A percentile compares a stretch with the other conserved stretches of the same genome.
These are phyloP conservation scores for Candida mattraensis DNA, from an alignment of 805 yeast genomes.

Conservation along the genomic window DNA sequence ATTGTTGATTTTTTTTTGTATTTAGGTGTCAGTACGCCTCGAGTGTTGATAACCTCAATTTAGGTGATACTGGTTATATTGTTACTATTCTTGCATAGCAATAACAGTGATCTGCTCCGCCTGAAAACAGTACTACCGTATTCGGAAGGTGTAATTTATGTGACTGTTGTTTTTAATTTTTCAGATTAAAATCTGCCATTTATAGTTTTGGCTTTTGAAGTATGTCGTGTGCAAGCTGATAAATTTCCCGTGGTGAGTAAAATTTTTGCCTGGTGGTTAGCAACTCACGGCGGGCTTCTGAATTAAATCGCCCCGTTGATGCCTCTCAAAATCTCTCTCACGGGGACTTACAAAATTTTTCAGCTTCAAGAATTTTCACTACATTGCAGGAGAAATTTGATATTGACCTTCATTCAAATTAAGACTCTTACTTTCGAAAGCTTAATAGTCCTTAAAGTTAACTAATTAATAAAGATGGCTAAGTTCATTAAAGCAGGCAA, in stretches of 20 bases:
- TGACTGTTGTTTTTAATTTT: slow-evolving; percentile 25
- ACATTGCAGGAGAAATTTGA: slow-evolving; percentile 8
- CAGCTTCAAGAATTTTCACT: slow-evolving; percentile 15
- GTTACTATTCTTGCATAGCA: no score
- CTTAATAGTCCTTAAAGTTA: no score
- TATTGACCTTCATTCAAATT: slow-evolving; percentile 6
- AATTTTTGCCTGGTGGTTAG: slow-evolving; percentile 9
- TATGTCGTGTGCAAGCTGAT: slow-evolving; percentile 6
- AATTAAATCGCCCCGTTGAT: not conserved
- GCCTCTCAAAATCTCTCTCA: not conserved
- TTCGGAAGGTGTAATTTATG: slow-evolving; percentile 6
- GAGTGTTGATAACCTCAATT: not conserved
- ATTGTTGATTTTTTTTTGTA: slow-evolving; percentile 1
- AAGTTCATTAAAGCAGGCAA: slow-evolving; percentile 99
- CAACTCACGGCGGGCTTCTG: not conserved
- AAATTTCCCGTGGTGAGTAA: slow-evolving; percentile 1
- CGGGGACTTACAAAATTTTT: slow-evolving; percentile 16
- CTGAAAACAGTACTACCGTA: not conserved
- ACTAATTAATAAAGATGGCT: slow-evolving; percentile 79
- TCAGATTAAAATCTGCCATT: no score
- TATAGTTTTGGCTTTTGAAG: no score
- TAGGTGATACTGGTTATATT: not conserved
- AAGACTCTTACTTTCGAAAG: not conserved
- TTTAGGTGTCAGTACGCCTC: no score
- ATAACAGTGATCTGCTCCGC: no score